Evolutionary conservation across 768 basidiomycete species (phyloP).

Genomic region (Phylloporus sp.): DNA sequence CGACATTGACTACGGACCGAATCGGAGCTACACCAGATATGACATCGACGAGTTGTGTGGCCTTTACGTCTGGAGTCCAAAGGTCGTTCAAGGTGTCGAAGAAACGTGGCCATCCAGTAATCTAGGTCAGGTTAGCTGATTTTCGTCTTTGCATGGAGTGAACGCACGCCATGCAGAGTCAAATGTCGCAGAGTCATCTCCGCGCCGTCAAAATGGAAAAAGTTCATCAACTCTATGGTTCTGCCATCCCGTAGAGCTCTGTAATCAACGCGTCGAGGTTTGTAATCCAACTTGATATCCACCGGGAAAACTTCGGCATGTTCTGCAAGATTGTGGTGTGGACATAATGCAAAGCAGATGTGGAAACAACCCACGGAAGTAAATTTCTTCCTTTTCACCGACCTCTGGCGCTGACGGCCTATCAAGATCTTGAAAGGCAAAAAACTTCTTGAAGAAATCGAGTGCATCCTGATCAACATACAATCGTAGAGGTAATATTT

Average conservation of each 20-base stretch:
- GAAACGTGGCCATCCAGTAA: slow-evolving; percentile 87
- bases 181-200: slow-evolving; percentile 97
- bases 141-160: not conserved
- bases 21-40: slow-evolving; percentile 96
- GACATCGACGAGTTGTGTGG: slow-evolving; percentile 94
- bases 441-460: slow-evolving; percentile 96
- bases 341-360: slow-evolving; percentile 2
- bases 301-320: slow-evolving; percentile 94
- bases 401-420: slow-evolving; percentile 32
- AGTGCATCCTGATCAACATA: slow-evolving; percentile 98
- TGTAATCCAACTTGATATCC: slow-evolving; percentile 95
- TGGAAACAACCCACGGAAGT: slow-evolving; percentile 57
- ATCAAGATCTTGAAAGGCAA: slow-evolving; percentile 73
- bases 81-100: slow-evolving; percentile 93
- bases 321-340: slow-evolving; percentile 43
- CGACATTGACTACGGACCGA: slow-evolving; percentile 94
- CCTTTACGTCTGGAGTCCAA: slow-evolving; percentile 99
- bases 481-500: slow-evolving; percentile 82
- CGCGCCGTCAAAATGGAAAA: slow-evolving; percentile 98
- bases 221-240: slow-evolving; percentile 98
- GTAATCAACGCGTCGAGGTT: slow-evolving; percentile 95
- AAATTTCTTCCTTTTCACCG: slow-evolving; percentile 41
- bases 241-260: slow-evolving; percentile 82
- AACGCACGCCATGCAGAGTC: slow-evolving; percentile 80
- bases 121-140: slow-evolving; percentile 41